Base-by-base conservation (phyloP, 805 yeast genomes). In the Ogataea allantospora region DNA sequence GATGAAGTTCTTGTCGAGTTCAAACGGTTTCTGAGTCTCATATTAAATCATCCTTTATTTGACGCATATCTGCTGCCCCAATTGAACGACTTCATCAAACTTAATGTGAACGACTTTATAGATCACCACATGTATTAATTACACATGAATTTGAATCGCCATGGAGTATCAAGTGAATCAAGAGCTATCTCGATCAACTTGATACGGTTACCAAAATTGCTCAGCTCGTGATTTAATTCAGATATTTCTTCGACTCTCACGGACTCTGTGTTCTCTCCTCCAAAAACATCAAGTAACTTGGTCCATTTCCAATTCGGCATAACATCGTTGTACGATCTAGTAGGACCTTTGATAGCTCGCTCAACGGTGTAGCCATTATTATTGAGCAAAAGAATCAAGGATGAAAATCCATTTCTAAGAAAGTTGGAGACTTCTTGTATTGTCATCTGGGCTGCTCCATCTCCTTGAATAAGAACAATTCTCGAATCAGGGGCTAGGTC, bases 391-490 rank as follows among this genome's bases (percentile, higher is more conserved):
- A 88, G 74, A 18, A 89, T 71, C 27, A 82, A 75, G 15, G 95
- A 87, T 24, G 74, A 75, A 27, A 83, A 68, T 5, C 27, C 19
- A 27, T 43, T 32, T 28, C 56, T 40, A 35, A 47, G 44, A 37
- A 50, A 59, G 24, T 50, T 53, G 10, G 60, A 44, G 11, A 59
- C 33, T 56, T 89, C 97, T 68, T 89, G 96, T 38, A 83, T 70
- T 4, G 96, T 88, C 95, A 89, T 85, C 66, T 87, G 95, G 2
- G 96, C 91, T 2, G 95, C 81, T 1, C 97, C 97, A 59, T 89
- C 97, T 39, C 97, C 96, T 67, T 85, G 88, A 12, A 87, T 64
- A 16, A 88, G 66, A 14, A 87, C 68, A 30, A 88, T 69, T 51
- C 95, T 74, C 3, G 52, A 35, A 27, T 53, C 51, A 9, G 51